Conservation (phyloP, 148 eudicot species). For the Arctostaphylos glauca region DNA sequence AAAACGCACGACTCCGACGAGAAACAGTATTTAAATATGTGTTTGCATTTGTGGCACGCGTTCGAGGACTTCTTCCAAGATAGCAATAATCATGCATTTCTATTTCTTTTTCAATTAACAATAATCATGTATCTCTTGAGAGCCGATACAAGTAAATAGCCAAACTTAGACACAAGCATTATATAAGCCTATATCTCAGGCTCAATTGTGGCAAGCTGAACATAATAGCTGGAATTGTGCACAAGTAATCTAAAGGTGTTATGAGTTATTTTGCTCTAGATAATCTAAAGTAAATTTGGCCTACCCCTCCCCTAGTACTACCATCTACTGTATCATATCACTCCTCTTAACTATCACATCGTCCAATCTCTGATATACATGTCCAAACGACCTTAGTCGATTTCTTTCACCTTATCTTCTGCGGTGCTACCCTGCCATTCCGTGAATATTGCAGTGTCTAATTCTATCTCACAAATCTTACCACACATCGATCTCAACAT, state of each 20-base stretch:
- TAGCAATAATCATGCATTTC: background rate
- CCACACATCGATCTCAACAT: too few relatives aligned
- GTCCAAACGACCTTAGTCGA: too few relatives aligned
- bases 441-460: too few relatives aligned
- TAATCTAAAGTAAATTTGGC: too few relatives aligned
- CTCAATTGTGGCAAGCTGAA: background rate
- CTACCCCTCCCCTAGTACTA: too few relatives aligned
- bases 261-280: background rate
- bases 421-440: too few relatives aligned
- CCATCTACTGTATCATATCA: too few relatives aligned
- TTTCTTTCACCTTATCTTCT: too few relatives aligned
- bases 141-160: background rate
- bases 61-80: constrained; percentile 10
- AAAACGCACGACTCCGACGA: constrained; percentile 1
- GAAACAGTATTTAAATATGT: background rate
- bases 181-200: background rate
- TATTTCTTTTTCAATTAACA: background rate
- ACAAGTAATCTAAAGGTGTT: background rate
- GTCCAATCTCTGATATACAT: too few relatives aligned
- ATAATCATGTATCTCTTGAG: background rate
- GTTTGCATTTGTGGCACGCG: background rate
- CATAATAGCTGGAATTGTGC: background rate
- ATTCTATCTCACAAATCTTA: too few relatives aligned
- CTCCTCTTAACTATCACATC: too few relatives aligned
- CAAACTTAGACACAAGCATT: background rate